phyloP scores from a whole-genome alignment of 225 moss, liverwort and hornwort genomes.

The Lunularia cruciata region DNA sequence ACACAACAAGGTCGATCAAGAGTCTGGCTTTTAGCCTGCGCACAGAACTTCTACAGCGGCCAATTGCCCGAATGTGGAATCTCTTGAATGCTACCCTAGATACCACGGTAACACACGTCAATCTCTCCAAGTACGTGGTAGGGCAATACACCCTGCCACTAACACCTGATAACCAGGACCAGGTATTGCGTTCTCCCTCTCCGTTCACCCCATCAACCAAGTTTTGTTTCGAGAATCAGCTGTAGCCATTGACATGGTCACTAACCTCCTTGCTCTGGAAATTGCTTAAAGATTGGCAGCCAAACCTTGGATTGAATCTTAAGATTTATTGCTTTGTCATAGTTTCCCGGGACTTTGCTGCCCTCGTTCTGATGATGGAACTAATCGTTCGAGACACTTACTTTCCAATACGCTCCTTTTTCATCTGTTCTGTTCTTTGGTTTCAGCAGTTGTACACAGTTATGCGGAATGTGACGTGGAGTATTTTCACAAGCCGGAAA shows the following conservation, averaged over 20 bases:
- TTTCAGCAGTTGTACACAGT: constrained; percentile 51
- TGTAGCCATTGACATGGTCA: too few species aligned
- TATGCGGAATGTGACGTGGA: constrained; percentile 66
- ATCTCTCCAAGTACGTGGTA: constrained; percentile 58
- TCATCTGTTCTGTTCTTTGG: constrained; percentile 1
- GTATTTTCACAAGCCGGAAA: constrained; percentile 52
- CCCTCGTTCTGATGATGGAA: too few species aligned
- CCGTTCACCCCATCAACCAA: background rate
- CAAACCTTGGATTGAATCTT: too few species aligned
- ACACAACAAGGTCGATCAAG: constrained; percentile 78
- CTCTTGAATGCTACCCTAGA: constrained; percentile 68
- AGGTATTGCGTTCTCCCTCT: constrained; percentile 37
- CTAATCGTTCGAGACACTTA: constrained; percentile 9
- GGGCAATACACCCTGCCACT: constrained; percentile 55
- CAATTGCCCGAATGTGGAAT: constrained; percentile 81
- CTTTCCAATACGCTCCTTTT: background rate
- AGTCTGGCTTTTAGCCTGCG: constrained; percentile 65
- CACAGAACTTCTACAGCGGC: constrained; percentile 72
- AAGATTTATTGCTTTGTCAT: too few species aligned
- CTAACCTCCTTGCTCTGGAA: too few species aligned
- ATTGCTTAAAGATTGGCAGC: too few species aligned
- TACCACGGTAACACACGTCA: constrained; percentile 59
- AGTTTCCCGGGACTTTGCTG: too few species aligned
- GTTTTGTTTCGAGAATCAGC: too few species aligned
- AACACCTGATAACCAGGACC: constrained; percentile 40